Percentiles rank a stretch among this genome's conserved stretches.
Conservation (phyloP, 2,329 filamentous ascomycete genomes). For the Neoascochyta sp. region DNA sequence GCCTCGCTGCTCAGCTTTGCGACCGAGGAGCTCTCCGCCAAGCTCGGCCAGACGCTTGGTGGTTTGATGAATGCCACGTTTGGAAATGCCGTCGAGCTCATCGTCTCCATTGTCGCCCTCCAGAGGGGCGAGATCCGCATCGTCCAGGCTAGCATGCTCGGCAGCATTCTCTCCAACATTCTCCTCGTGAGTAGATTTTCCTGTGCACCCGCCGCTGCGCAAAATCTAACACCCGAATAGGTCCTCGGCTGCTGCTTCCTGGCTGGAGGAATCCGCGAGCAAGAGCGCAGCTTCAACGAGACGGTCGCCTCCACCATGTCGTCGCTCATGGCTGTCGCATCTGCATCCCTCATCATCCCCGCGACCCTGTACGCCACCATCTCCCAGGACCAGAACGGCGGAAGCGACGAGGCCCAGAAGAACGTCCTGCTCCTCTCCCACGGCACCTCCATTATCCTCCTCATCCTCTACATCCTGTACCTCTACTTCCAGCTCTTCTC, state of each 20-base stretch:
- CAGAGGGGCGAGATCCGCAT: constrained; percentile 83
- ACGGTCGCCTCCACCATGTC: constrained; percentile 76
- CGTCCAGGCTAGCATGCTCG: constrained; percentile 97
- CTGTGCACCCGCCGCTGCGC: no score
- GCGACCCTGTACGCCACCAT: constrained; percentile 52
- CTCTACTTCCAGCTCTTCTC: constrained; percentile 54
- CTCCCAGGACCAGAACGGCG: constrained; percentile 32
- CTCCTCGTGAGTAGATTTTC: constrained; percentile 61
- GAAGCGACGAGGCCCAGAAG: constrained; percentile 41
- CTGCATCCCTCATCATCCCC: constrained; percentile 53
- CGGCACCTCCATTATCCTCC: constrained; percentile 53
- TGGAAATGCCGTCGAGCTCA: constrained; percentile 75
- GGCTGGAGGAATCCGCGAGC: constrained; percentile 45
- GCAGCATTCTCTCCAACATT: constrained; percentile 91
- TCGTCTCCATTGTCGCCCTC: constrained; percentile 88
- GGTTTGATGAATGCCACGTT: constrained; percentile 74
- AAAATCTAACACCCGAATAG: no score
- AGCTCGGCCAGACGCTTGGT: constrained; percentile 69
- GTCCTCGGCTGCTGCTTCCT: constrained; percentile 54
- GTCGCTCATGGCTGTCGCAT: constrained; percentile 56
- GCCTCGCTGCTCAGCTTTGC: constrained; percentile 72
- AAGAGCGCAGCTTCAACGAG: constrained; percentile 59
- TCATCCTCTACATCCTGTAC: constrained; percentile 53
- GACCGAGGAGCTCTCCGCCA: constrained; percentile 70
- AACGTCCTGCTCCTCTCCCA: constrained; percentile 51